Conservation (phyloP, 371 early-diverging fungal genomes). For the Rhizopus microsporus region DNA sequence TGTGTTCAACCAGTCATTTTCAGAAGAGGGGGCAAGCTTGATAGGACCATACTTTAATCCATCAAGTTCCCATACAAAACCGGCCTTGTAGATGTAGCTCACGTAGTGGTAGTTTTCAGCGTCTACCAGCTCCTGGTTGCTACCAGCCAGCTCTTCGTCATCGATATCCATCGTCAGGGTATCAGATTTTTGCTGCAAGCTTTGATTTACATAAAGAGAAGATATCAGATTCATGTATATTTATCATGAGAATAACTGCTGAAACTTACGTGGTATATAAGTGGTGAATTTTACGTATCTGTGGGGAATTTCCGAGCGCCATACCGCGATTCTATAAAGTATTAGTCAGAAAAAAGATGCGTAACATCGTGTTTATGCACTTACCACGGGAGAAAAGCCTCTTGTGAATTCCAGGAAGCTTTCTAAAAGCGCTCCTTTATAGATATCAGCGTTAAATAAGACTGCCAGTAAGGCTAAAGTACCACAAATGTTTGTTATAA, state of each 20-base stretch:
- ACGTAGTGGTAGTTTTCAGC: conserved; percentile 20
- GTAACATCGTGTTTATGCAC: not conserved
- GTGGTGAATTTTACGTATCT: conserved; percentile 17
- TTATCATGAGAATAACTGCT: not conserved
- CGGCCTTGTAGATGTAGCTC: conserved; percentile 20
- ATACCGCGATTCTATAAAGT: conserved; percentile 19
- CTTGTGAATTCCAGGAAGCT: conserved; percentile 14
- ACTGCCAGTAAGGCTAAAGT: conserved; percentile 23
- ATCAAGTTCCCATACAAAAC: conserved; percentile 24
- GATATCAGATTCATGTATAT: not conserved
- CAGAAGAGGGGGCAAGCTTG: not conserved
- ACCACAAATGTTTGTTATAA: conserved; percentile 19
- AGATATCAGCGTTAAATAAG: conserved; percentile 16
- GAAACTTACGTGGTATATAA: conserved; percentile 13
- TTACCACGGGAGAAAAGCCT: conserved; percentile 20
- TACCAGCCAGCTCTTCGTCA: not conserved
- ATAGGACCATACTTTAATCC: conserved; percentile 13
- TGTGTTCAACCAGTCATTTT: conserved; percentile 7
- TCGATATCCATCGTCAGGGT: not conserved
- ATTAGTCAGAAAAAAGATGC: too few relatives aligned
- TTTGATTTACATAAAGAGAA: not conserved
- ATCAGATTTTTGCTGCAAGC: not conserved
- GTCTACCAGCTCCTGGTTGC: not conserved
- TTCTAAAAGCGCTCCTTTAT: conserved; percentile 13
- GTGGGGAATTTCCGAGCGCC: conserved; percentile 6